These are phyloP conservation scores for Bodo saltans DNA, from an alignment of 78 protist species.

Conservation along the genomic window DNA sequence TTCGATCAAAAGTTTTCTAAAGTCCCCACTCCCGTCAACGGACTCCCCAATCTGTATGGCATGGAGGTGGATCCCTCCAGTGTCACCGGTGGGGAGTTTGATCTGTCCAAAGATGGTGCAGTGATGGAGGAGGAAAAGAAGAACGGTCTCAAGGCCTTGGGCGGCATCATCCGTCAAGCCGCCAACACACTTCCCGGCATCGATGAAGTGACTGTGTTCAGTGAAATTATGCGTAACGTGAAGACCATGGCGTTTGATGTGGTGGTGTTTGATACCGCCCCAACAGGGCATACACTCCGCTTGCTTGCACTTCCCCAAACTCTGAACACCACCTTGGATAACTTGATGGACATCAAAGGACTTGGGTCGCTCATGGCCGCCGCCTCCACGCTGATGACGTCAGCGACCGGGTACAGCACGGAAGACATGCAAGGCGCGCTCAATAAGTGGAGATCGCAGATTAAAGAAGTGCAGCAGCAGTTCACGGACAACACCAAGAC, in stretches of 20 bases:
- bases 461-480: conserved; percentile 67
- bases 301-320: conserved; percentile 78
- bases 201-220: conserved; percentile 90
- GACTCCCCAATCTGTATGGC: conserved; percentile 72
- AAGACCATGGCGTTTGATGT: conserved; percentile 64
- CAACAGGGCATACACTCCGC: conserved; percentile 99
- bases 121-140: background rate
- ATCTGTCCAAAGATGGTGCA: background rate
- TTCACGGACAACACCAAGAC: conserved; percentile 67
- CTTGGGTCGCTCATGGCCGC: conserved; percentile 21
- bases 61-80: conserved; percentile 62
- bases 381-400: conserved; percentile 10
- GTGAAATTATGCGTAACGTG: conserved; percentile 78
- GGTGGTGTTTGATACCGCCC: conserved; percentile 98
- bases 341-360: conserved; percentile 42
- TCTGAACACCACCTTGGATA: conserved; percentile 63
- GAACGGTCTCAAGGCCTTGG: background rate
- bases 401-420: conserved; percentile 28
- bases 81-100: background rate
- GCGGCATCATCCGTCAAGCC: background rate
- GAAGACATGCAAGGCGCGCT: conserved; percentile 35
- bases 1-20: conserved; percentile 81
- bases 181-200: conserved; percentile 87
- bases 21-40: conserved; percentile 73
- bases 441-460: conserved; percentile 20